phyloP scores from a whole-genome alignment of 164 flowering plant genomes.

The Vitis riparia region DNA sequence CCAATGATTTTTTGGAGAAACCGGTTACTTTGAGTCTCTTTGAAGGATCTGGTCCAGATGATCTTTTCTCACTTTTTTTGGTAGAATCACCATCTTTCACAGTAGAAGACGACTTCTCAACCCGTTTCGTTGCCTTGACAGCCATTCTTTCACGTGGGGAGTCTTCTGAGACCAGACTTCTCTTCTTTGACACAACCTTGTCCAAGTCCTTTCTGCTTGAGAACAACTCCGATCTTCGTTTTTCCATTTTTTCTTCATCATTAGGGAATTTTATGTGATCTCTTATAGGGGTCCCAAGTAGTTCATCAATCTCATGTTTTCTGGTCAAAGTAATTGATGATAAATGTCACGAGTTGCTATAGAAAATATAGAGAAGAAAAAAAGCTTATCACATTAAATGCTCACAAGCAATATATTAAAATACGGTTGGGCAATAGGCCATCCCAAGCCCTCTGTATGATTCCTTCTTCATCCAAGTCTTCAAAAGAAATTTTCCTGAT shows the following conservation, averaged over 20 bases:
- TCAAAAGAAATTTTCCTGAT: slow-evolving; percentile 56
- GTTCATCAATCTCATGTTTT: slow-evolving; percentile 50
- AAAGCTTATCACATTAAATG: slow-evolving; percentile 6
- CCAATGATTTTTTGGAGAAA: slow-evolving; percentile 16
- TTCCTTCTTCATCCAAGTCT: slow-evolving; percentile 25
- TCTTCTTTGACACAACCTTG: slow-evolving; percentile 17
- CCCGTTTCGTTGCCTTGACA: slow-evolving; percentile 16
- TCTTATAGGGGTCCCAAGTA: slow-evolving; percentile 49
- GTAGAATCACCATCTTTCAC: slow-evolving; percentile 7
- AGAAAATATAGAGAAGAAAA: background rate
- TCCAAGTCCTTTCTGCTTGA: background rate
- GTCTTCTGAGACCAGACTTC: slow-evolving; percentile 12
- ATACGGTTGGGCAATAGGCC: slow-evolving; percentile 60
- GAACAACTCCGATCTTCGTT: slow-evolving; percentile 1
- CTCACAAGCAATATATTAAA: slow-evolving; percentile 87
- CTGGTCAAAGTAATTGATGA: slow-evolving; percentile 24
- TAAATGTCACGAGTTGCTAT: background rate
- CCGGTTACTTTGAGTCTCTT: slow-evolving; percentile 23
- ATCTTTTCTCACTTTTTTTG: slow-evolving; percentile 12
- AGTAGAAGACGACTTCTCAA: slow-evolving; percentile 6
- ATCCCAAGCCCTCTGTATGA: slow-evolving; percentile 73
- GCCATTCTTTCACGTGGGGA: slow-evolving; percentile 18
- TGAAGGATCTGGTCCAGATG: slow-evolving; percentile 10
- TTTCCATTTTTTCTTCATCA: slow-evolving; percentile 14
- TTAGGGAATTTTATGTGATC: slow-evolving; percentile 52